Evolutionary conservation across 208 protist species (phyloP).

Genomic region (Histomonas meleagridis): DNA sequence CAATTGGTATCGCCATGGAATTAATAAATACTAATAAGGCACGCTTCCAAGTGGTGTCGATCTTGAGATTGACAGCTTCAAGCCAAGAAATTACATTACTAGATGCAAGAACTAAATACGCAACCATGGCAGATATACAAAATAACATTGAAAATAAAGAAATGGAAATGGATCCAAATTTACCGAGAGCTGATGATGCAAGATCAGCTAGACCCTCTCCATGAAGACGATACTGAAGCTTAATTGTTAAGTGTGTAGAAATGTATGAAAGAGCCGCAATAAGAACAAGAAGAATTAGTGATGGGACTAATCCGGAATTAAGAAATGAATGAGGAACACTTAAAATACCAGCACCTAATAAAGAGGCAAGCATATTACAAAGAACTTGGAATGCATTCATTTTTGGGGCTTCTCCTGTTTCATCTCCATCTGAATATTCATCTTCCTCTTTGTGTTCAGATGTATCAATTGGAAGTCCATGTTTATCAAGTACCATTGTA

Average conservation of each 20-base stretch:
- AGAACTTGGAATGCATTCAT: too few species aligned
- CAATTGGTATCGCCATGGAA: neutral
- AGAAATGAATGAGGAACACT: neutral
- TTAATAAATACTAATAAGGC: neutral
- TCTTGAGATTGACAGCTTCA: neutral
- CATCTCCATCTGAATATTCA: too few species aligned
- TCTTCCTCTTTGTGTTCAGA: too few species aligned
- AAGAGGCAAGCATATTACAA: too few species aligned
- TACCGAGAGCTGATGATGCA: neutral
- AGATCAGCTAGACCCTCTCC: neutral
- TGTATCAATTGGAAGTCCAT: too few species aligned
- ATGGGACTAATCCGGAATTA: neutral
- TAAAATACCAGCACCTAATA: slow-evolving; percentile 14
- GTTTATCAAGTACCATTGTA: too few species aligned
- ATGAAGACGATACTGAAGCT: neutral
- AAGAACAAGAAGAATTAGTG: neutral
- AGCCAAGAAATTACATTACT: neutral
- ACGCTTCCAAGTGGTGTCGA: neutral
- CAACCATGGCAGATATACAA: neutral
- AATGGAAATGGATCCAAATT: neutral
- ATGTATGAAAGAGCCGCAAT: neutral
- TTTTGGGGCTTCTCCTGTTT: too few species aligned
- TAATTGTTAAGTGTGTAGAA: neutral
- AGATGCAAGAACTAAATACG: slow-evolving; percentile 16
- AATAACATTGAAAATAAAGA: neutral